phyloP scores from a whole-genome alignment of 2,329 filamentous ascomycete genomes.

The Emergomyces africanus region DNA sequence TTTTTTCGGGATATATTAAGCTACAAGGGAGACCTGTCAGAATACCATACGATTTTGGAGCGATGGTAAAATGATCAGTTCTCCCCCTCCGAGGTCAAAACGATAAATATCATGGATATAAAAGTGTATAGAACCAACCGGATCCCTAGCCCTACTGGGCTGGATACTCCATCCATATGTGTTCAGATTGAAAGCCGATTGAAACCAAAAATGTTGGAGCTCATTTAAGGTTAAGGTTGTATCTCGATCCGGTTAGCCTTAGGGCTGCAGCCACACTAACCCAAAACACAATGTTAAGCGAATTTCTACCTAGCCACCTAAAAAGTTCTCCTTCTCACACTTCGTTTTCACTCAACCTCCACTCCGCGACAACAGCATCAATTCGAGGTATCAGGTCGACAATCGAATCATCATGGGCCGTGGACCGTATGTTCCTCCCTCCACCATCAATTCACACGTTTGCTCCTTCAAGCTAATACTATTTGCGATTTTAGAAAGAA shows the following conservation, averaged over 20 bases:
- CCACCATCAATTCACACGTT: not conserved
- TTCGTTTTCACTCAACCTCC: constrained; percentile 1
- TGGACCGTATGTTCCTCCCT: constrained; percentile 41
- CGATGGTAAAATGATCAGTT: too few species aligned
- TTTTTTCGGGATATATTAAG: too few species aligned
- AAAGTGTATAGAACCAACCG: too few species aligned
- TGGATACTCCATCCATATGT: too few species aligned
- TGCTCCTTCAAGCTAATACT: not conserved
- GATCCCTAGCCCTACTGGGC: too few species aligned
- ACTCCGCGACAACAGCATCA: constrained; percentile 10
- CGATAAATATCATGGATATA: too few species aligned
- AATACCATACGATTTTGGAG: too few species aligned
- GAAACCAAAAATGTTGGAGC: too few species aligned
- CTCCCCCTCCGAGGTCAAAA: too few species aligned
- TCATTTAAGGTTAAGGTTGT: not conserved
- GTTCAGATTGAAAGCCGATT: too few species aligned
- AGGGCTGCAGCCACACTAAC: not conserved
- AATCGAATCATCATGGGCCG: constrained; percentile 39
- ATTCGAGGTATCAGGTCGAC: constrained; percentile 9
- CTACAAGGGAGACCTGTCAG: too few species aligned
- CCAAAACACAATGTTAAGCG: constrained; percentile 1
- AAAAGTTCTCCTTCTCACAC: not conserved
- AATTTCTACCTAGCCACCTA: not conserved
- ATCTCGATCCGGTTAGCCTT: not conserved
- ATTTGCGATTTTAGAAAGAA: constrained; percentile 57